Percentiles rank a stretch among this genome's conserved stretches.
Conservation (phyloP, 148 eudicot genomes). For the Chenopodium quinoa region DNA sequence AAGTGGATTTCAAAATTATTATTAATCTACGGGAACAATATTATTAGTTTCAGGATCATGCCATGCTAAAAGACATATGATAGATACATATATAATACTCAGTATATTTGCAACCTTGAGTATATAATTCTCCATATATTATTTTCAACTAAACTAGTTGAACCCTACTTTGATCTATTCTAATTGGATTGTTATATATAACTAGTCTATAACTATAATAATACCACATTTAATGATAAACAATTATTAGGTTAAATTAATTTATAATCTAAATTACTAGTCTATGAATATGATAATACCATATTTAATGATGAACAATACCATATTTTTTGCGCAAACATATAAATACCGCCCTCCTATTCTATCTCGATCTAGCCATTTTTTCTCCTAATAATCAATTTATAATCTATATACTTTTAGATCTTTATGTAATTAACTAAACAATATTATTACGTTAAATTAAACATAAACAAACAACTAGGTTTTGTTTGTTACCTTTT, state of each 20-base stretch:
- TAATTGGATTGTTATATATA: neutral
- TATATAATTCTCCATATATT: no score
- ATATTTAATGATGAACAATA: conserved; percentile 4
- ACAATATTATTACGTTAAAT: neutral
- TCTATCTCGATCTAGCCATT: conserved; percentile 3
- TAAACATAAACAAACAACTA: neutral
- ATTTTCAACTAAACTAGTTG: neutral
- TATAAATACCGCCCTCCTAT: conserved; percentile 1
- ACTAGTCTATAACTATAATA: neutral
- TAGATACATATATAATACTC: neutral
- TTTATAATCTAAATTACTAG: neutral
- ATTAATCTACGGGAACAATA: no score
- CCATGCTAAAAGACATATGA: neutral
- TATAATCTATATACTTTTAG: no score
- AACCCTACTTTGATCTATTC: neutral
- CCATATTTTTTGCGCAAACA: neutral
- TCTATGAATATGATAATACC: neutral
- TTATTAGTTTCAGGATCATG: no score
- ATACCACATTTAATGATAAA: neutral
- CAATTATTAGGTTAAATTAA: neutral
- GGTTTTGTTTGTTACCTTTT: conserved; percentile 32
- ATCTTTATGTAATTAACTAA: neutral
- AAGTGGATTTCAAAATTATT: no score
- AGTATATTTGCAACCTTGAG: no score
- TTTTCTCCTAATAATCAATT: conserved; percentile 4